Conservation (phyloP, 2,329 filamentous ascomycete genomes). For the Cordyceps tenuipes region DNA sequence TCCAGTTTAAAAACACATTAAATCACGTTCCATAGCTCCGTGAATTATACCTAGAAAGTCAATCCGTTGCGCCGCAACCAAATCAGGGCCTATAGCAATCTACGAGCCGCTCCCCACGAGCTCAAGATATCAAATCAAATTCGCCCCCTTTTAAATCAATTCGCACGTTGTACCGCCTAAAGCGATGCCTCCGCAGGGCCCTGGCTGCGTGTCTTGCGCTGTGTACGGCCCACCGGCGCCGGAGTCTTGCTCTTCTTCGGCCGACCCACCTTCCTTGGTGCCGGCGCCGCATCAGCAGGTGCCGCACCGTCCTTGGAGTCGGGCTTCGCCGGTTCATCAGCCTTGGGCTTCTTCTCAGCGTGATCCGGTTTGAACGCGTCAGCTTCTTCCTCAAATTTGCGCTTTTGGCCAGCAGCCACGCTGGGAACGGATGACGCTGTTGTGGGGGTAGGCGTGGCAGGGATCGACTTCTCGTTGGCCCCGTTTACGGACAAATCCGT, state of each 20-base stretch:
- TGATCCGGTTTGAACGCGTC: conserved; percentile 4
- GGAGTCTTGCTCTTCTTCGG: conserved; percentile 30
- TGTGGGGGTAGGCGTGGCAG: conserved; percentile 8
- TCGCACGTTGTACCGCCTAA: not conserved
- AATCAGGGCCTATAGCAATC: not conserved
- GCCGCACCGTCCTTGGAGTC: conserved; percentile 13
- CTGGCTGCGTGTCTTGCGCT: conserved; percentile 36
- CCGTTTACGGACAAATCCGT: conserved; percentile 2
- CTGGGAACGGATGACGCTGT: not conserved
- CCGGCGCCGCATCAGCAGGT: conserved; percentile 2
- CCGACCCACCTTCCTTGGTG: conserved; percentile 20
- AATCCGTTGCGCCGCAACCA: not conserved
- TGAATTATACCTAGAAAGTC: too few species aligned
- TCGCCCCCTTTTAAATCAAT: not conserved
- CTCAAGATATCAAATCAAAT: not conserved
- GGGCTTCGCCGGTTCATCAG: conserved; percentile 16
- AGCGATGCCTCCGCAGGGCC: conserved; percentile 24
- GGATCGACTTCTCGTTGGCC: conserved; percentile 6
- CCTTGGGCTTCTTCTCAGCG: conserved; percentile 18
- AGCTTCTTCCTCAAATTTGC: conserved; percentile 30
- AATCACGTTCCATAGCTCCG: too few species aligned
- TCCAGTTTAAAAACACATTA: too few species aligned
- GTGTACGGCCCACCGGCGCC: conserved; percentile 27
- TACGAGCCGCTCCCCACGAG: not conserved
- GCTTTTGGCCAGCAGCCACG: conserved; percentile 23